Evolutionary conservation across 2,329 filamentous ascomycete species (phyloP), one percentile per base, ranked within the genome.

Genomic region (Scortechinia acanthostroma): DNA sequence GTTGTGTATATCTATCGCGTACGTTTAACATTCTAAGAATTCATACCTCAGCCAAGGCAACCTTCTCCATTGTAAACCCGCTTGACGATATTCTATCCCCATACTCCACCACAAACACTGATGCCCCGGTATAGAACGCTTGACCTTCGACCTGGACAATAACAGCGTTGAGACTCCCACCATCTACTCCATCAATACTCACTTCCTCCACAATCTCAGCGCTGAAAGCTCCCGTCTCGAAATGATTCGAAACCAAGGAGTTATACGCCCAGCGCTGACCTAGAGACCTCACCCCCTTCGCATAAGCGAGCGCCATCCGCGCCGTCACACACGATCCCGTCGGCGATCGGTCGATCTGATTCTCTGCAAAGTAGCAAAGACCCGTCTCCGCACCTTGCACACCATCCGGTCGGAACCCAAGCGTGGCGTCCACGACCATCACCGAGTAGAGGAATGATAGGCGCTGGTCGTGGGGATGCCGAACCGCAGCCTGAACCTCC

Each of bases 281-380:
- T 2, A 48, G 4, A 2, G 22, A 3, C n/a, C 54, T 47, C 13
- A 48, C 10, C 0, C 55, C 56, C 45, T 62, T 59, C 2, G 56
- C 54, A 51, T 62, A 49, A 15, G 62, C 62, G 4, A 64, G 51
- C 4, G 62, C 61, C 48, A 62, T 54, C 2, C 63, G 54, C 3
- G 63, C 63, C 4, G 59, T 55, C 5, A 66, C 63, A 44, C 58
- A 64, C 14, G 57, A 55, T 2, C 63, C 63, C 6, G 62, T 65
- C 1, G 57, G 61, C 43, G 63, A 61, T 16, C 69, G 61, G 51
- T 77, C 71, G 35, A 74, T 63, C 48, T 72, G 65, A 44, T 66
- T 62, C 21, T 70, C 62, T 0, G 66, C 67, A 48, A 71, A 67
- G 54, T 64, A 65, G 50, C 66, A 71, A 1, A 70, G 47, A 0